Evolutionary conservation across 2,329 filamentous ascomycete genomes (phyloP).

Genomic region (Pseudogymnoascus sp.): DNA sequence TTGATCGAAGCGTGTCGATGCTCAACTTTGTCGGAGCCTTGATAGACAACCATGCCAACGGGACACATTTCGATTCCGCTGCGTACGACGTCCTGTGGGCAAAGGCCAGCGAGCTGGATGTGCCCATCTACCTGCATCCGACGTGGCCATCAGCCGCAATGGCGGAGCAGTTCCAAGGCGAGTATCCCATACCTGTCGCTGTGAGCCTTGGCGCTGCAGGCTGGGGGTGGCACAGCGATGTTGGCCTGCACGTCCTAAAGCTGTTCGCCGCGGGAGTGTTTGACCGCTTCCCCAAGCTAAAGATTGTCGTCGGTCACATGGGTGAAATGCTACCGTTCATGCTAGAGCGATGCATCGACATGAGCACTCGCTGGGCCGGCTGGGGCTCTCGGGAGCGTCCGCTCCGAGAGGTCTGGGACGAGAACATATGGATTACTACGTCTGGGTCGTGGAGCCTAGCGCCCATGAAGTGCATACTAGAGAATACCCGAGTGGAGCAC

Average conservation of each 20-base stretch:
- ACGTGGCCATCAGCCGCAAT: constrained; percentile 20
- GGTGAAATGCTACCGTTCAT: constrained; percentile 46
- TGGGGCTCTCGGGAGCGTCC: constrained; percentile 17
- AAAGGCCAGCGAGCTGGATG: constrained; percentile 30
- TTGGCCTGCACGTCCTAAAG: constrained; percentile 38
- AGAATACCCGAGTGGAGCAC: constrained; percentile 39
- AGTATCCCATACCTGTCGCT: constrained; percentile 21
- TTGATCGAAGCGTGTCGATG: constrained; percentile 32
- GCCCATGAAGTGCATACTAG: constrained; percentile 34
- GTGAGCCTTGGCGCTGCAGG: constrained; percentile 32
- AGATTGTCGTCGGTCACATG: constrained; percentile 46
- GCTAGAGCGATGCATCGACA: constrained; percentile 37
- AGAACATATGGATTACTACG: constrained; percentile 50
- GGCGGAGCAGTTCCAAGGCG: constrained; percentile 19
- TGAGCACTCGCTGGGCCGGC: constrained; percentile 14
- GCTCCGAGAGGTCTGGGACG: constrained; percentile 43
- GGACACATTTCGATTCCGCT: constrained; percentile 13
- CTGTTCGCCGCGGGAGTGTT: constrained; percentile 47
- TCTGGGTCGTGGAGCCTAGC: constrained; percentile 43
- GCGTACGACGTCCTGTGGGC: constrained; percentile 39
- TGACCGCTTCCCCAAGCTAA: constrained; percentile 44
- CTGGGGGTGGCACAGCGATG: constrained; percentile 44
- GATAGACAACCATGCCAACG: constrained; percentile 34
- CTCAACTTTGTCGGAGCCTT: constrained; percentile 41
- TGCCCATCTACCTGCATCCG: constrained; percentile 37